These are phyloP conservation scores for Knoxdaviesia capensis DNA, from an alignment of 2,329 filamentous ascomycete species.

Conservation along the genomic window DNA sequence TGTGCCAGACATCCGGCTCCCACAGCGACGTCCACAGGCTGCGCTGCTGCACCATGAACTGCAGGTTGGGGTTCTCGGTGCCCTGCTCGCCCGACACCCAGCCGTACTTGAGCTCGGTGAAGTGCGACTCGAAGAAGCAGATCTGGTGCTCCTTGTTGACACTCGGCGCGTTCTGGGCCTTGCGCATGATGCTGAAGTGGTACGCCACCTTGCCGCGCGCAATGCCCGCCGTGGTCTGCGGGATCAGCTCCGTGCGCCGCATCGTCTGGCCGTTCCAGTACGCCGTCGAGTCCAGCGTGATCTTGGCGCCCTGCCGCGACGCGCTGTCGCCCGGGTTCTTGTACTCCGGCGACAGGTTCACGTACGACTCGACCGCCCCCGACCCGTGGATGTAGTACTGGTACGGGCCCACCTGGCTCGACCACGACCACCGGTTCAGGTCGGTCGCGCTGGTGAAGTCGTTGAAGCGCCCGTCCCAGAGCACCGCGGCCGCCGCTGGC, in stretches of 20 bases:
- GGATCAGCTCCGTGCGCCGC: conserved; percentile 56
- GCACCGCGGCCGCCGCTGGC: conserved; percentile 11
- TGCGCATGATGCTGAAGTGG: conserved; percentile 48
- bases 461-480: conserved; percentile 50
- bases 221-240: conserved; percentile 45
- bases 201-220: conserved; percentile 48
- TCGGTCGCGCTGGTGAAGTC: conserved; percentile 30
- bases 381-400: conserved; percentile 61
- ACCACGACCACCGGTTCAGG: conserved; percentile 43
- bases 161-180: conserved; percentile 36
- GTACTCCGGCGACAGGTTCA: conserved; percentile 36
- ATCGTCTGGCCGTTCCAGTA: conserved; percentile 56
- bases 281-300: conserved; percentile 41
- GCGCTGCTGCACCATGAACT: conserved; percentile 41
- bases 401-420: conserved; percentile 48
- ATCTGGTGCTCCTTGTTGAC: conserved; percentile 46
- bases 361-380: conserved; percentile 32
- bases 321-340: conserved; percentile 45
- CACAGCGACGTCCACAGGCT: conserved; percentile 43
- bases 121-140: conserved; percentile 45
- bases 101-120: conserved; percentile 55
- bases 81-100: conserved; percentile 28
- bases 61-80: conserved; percentile 30
- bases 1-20: conserved; percentile 48
- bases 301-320: conserved; percentile 44